Evolutionary conservation across 257 asterid genomes (phyloP), one percentile per base, ranked within the genome.

Genomic region (Solanum rostratum): DNA sequence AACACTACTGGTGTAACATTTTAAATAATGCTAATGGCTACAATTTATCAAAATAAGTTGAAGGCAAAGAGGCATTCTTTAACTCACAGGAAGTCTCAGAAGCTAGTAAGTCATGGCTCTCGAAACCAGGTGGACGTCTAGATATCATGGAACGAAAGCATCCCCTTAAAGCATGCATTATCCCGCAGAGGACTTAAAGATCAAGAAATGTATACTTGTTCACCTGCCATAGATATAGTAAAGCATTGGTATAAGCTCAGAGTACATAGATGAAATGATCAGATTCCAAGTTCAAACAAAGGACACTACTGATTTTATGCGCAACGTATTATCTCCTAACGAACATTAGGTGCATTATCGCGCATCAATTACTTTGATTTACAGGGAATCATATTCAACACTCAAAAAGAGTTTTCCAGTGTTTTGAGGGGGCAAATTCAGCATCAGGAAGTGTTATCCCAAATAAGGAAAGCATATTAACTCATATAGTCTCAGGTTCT

Each of bases 21-120:
- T 30, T 65, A 65, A 16, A 14, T 10, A 15, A 65, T 14, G 13
- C 43, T 55, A 55, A 11, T 55, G 27, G 20, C 65, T 29, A 66
- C 46, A 16, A 18, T 68, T 65, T 68, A 30, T 3, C 45, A 7
- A 68, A 30, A 33, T 8, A 73, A 76, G 41, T 15, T 46, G 43
- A 76, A 49, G 24, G 43, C 24, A 73, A 46, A 14, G 7, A 60
- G 30, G 19, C 62, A 45, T 15, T 57, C 46, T 39, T 84, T 4
- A 59, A 89, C 97, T 94, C 88, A 94, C 98, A 94, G 63, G 90
- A 86, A 79, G 98, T 94, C 90, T 91, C 92, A 74, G 97, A 89
- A 87, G 97, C 97, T 50, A 94, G 94, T 70, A 79, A 20, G 4
- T 83, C 87, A 73, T 86, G 92, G 20, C 89, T 88, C 65, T 89